A percentile compares a stretch with the other conserved stretches of the same genome.
Conservation (phyloP, 2,329 filamentous ascomycete species). For the Decorospora gaudefroyi region DNA sequence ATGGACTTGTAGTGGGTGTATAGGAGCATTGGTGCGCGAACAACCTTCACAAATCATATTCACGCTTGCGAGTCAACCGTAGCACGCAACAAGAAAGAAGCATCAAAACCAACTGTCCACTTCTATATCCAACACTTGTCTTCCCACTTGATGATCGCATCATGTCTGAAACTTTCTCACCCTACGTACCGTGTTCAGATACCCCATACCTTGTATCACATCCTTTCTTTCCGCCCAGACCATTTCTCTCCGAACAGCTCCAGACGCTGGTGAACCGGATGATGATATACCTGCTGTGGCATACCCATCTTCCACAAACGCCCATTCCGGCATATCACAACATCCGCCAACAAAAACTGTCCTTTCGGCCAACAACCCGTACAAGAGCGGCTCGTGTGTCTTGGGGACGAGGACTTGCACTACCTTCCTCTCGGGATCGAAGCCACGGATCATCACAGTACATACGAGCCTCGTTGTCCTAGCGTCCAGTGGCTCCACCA, state of each 20-base stretch:
- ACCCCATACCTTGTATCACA: constrained; percentile 36
- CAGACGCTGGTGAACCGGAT: background rate
- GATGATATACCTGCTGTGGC: background rate
- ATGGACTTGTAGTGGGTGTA: constrained; percentile 39
- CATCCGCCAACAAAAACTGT: constrained; percentile 43
- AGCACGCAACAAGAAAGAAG: constrained; percentile 11
- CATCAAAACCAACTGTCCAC: background rate
- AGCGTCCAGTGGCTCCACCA: constrained; percentile 60
- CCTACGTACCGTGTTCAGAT: constrained; percentile 35
- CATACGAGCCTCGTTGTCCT: constrained; percentile 63
- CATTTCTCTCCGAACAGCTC: background rate
- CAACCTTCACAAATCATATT: constrained; percentile 22
- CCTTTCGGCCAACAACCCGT: constrained; percentile 27
- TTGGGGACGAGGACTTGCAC: constrained; percentile 71
- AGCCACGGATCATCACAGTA: constrained; percentile 69
- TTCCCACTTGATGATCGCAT: background rate
- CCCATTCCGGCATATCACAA: constrained; percentile 43
- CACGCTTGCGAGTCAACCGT: constrained; percentile 7
- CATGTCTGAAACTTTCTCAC: constrained; percentile 39
- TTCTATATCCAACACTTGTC: background rate
- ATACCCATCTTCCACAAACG: constrained; percentile 41
- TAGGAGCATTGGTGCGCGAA: constrained; percentile 9
- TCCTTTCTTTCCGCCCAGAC: constrained; percentile 30
- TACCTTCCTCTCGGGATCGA: constrained; percentile 59
- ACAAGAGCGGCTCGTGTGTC: constrained; percentile 32